Evolutionary conservation across 2,329 filamentous ascomycete species (phyloP), one percentile per base, ranked within the genome.

Genomic region (Microcyclospora pomicola): DNA sequence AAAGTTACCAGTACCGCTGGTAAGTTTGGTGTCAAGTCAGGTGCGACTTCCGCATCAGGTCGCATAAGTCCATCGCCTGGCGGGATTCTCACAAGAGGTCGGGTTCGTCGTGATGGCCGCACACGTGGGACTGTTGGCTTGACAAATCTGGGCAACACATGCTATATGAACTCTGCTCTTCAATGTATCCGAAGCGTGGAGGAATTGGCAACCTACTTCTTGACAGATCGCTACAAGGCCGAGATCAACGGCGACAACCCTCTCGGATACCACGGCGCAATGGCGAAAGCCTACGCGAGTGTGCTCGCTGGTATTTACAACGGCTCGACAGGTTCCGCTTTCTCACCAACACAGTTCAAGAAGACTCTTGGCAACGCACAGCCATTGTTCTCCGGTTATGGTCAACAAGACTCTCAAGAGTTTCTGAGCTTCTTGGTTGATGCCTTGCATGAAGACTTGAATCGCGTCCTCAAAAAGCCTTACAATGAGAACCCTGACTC

Each of bases 401-500:
- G 83, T 2, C 91, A 98, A 58, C 91, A 98, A 57, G 91, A 98
- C 56, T 93, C 91, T 0, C 91, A 98, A 52, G 91, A 98, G 54
- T 96, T 98, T 42, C 68, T 98, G 14, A 86, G 91, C 31, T 96
- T 95, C 58, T 70, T 98, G 10, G 77, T 98, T 6, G 91, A 98
- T 59, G 88, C 83, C 5, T 68, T 98, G 1, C 88, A 96, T 51
- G 91, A 98, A 60, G 91, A 98, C 57, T 66, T 98, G 31, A 98
- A 92, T 56, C 77, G 91, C 9, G 81, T 98, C 46, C 77, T 82
- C 55, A 88, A 92, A 64, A 98, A 98, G 64, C 91, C 91, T 1
- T 95, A 96, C 59, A 88, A 92, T 34, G 86, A 94, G 61, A 95
- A 96, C 59, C 91, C 91, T 0, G 91, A 98, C 56, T 96, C 88